Evolutionary conservation across 1,284 basidiomycete genomes (phyloP).

Genomic region (Fomitiporia mediterranea): DNA sequence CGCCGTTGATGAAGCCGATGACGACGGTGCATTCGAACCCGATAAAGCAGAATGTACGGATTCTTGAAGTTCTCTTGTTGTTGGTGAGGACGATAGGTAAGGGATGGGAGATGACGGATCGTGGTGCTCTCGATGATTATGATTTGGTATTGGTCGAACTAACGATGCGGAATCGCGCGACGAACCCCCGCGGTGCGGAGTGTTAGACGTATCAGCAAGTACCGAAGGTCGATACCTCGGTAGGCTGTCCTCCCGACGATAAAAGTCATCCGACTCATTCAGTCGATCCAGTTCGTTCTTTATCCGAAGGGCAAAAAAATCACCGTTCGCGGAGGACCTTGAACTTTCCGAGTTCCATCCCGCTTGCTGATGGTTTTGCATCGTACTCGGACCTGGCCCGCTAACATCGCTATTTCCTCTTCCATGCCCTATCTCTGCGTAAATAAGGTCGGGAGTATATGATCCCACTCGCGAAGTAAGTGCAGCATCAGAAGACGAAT

Average conservation of each 20-base stretch:
- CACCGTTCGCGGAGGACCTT: conserved; percentile 23
- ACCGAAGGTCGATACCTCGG: neutral
- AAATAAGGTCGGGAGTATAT: conserved; percentile 67
- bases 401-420: conserved; percentile 41
- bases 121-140: conserved; percentile 19
- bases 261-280: conserved; percentile 6
- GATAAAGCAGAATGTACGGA: conserved; percentile 40
- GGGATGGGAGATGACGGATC: conserved; percentile 20
- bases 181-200: conserved; percentile 11
- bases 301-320: conserved; percentile 22
- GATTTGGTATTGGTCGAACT: conserved; percentile 26
- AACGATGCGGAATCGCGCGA: conserved; percentile 24
- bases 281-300: conserved; percentile 25
- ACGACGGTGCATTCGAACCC: conserved; percentile 17
- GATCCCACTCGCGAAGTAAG: conserved; percentile 48
- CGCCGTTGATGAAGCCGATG: conserved; percentile 15
- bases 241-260: neutral
- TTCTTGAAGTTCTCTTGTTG: conserved; percentile 37
- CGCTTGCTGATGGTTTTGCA: conserved; percentile 9
- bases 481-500: conserved; percentile 33
- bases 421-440: conserved; percentile 73
- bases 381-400: conserved; percentile 21
- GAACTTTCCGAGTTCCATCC: conserved; percentile 22
- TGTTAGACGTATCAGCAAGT: conserved; percentile 5
- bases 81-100: conserved; percentile 28